Percentiles rank a stretch among this genome's conserved stretches.
phyloP scores from a whole-genome alignment of 2,329 filamentous ascomycete genomes.

The Penicillium sp. region DNA sequence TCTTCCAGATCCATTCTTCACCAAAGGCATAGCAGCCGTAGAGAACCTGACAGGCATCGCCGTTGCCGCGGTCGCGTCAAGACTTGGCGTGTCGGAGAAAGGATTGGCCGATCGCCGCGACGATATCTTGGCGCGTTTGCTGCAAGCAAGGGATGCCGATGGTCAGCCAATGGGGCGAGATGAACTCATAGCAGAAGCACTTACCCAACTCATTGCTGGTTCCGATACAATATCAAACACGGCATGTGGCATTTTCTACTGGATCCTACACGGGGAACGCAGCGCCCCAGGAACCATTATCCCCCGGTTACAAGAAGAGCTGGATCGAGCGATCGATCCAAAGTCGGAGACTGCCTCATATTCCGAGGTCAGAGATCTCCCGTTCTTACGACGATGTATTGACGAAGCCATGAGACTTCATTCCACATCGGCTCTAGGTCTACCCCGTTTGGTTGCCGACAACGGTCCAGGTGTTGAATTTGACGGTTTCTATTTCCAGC shows the following conservation, averaged over 20 bases:
- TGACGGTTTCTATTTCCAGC: slow-evolving; percentile 20
- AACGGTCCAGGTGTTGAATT: slow-evolving; percentile 16
- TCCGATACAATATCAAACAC: slow-evolving; percentile 39
- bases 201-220: slow-evolving; percentile 38
- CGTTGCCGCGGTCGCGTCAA: slow-evolving; percentile 17
- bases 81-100: slow-evolving; percentile 17
- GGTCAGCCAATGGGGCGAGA: slow-evolving; percentile 29
- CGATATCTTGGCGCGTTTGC: slow-evolving; percentile 34
- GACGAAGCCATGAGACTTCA: slow-evolving; percentile 35
- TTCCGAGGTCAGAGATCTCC: slow-evolving; percentile 27
- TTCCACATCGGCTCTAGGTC: slow-evolving; percentile 28
- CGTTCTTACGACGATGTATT: slow-evolving; percentile 31
- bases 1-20: slow-evolving; percentile 27
- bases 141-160: slow-evolving; percentile 30
- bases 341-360: slow-evolving; percentile 11
- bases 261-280: slow-evolving; percentile 29
- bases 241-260: slow-evolving; percentile 24
- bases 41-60: slow-evolving; percentile 28
- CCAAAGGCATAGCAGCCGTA: slow-evolving; percentile 29
- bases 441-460: slow-evolving; percentile 28
- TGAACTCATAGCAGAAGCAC: slow-evolving; percentile 34
- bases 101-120: slow-evolving; percentile 19
- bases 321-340: slow-evolving; percentile 25
- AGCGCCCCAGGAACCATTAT: slow-evolving; percentile 16
- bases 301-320: slow-evolving; percentile 16